Percentiles rank a stretch among this genome's conserved stretches.
Evolutionary conservation across 2,329 filamentous ascomycete species (phyloP).

Genomic region (Penicillium sp.): DNA sequence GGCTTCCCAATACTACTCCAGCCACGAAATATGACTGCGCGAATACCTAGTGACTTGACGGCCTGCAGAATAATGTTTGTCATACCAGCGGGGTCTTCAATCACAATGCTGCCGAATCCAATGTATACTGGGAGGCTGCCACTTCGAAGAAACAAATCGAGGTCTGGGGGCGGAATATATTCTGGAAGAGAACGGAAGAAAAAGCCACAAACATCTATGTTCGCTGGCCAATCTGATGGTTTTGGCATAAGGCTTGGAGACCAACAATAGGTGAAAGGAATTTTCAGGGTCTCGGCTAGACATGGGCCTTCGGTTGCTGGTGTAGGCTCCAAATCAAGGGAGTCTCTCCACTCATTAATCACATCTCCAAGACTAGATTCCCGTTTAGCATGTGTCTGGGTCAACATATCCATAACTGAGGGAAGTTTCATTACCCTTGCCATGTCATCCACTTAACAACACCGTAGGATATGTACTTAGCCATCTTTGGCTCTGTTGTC

Average conservation of each 20-base stretch:
- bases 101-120: constrained; percentile 61
- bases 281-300: neutral
- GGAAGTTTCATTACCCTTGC: neutral
- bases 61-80: constrained; percentile 55
- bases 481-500: neutral
- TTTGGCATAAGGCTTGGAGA: neutral
- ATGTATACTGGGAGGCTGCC: constrained; percentile 60
- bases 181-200: constrained; percentile 42
- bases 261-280: neutral
- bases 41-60: constrained; percentile 52
- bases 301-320: neutral
- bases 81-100: constrained; percentile 54
- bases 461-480: neutral
- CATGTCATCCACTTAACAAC: neutral
- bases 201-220: constrained; percentile 42
- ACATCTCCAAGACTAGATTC: neutral
- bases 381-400: neutral
- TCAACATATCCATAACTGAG: neutral
- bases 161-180: constrained; percentile 46
- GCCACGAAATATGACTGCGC: constrained; percentile 60
- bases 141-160: constrained; percentile 50
- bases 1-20: constrained; percentile 50
- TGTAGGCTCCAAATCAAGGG: neutral
- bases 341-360: neutral
- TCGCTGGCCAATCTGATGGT: neutral